These are phyloP conservation scores for Kitagawia praeruptora DNA, from an alignment of 129 eudicot genomes.

Conservation along the genomic window DNA sequence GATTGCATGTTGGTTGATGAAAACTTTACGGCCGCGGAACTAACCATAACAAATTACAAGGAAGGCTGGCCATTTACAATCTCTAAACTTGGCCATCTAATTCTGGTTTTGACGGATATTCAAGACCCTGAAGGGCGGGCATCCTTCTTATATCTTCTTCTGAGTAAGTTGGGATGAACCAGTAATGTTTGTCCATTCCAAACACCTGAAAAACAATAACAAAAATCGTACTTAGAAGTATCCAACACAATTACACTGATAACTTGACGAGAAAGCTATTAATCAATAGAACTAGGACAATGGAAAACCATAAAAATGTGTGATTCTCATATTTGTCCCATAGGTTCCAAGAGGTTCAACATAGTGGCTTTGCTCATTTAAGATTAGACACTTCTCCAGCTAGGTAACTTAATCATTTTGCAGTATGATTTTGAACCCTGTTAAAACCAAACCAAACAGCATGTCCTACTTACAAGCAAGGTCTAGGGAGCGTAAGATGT, in stretches of 20 bases:
- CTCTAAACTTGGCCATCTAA: constrained; percentile 64
- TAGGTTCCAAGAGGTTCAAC: no score
- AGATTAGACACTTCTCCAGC: neutral
- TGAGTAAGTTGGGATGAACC: constrained; percentile 80
- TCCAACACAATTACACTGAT: neutral
- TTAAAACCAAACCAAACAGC: neutral
- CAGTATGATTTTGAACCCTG: neutral
- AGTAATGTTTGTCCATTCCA: constrained; percentile 61
- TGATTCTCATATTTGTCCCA: neutral
- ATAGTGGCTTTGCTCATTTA: no score
- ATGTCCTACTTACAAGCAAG: neutral
- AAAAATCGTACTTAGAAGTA: neutral
- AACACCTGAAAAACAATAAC: constrained; percentile 47
- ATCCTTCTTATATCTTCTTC: constrained; percentile 84
- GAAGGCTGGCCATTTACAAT: neutral
- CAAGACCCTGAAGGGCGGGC: constrained; percentile 91
- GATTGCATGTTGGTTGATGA: neutral
- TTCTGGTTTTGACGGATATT: constrained; percentile 93
- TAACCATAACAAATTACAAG: neutral
- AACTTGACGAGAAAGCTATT: neutral
- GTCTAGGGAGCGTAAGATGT: neutral
- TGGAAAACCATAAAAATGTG: neutral
- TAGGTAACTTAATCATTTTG: neutral
- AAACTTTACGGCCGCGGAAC: neutral
- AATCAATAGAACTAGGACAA: neutral